Percentiles rank a stretch among this genome's conserved stretches.
These are phyloP conservation scores for Theileria equi DNA, from an alignment of 169 alveolate genomes.

Conservation along the genomic window DNA sequence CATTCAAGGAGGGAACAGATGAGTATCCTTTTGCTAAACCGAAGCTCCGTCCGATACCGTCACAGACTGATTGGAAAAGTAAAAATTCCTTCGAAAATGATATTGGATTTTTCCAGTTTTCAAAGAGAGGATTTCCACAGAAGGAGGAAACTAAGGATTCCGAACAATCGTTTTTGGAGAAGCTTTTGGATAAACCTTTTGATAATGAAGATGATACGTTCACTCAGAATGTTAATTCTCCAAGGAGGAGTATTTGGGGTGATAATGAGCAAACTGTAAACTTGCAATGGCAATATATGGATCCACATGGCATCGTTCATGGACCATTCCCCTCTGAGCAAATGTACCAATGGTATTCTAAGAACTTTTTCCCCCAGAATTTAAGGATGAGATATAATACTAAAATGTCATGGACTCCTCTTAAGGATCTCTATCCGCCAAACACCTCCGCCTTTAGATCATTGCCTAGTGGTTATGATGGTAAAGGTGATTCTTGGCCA, in stretches of 20 bases:
- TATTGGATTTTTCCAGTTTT: neutral
- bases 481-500: too few species aligned
- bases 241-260: neutral
- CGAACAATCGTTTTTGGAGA: slow-evolving; percentile 47
- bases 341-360: slow-evolving; percentile 73
- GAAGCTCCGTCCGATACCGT: too few species aligned
- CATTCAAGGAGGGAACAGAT: too few species aligned
- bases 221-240: neutral
- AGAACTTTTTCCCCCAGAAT: slow-evolving; percentile 71
- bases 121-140: neutral
- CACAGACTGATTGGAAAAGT: neutral
- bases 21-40: too few species aligned
- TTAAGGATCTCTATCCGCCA: slow-evolving; percentile 68
- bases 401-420: slow-evolving; percentile 74
- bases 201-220: slow-evolving; percentile 10
- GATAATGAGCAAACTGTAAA: neutral
- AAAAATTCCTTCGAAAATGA: neutral
- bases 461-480: too few species aligned
- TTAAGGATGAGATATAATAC: slow-evolving; percentile 66
- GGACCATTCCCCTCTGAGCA: slow-evolving; percentile 76
- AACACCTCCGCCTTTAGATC: slow-evolving; percentile 63
- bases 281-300: slow-evolving; percentile 77
- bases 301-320: slow-evolving; percentile 72
- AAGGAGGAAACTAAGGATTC: neutral
- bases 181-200: slow-evolving; percentile 55